phyloP scores from a whole-genome alignment of 495 filamentous ascomycete species.

The Thozetella sp. region DNA sequence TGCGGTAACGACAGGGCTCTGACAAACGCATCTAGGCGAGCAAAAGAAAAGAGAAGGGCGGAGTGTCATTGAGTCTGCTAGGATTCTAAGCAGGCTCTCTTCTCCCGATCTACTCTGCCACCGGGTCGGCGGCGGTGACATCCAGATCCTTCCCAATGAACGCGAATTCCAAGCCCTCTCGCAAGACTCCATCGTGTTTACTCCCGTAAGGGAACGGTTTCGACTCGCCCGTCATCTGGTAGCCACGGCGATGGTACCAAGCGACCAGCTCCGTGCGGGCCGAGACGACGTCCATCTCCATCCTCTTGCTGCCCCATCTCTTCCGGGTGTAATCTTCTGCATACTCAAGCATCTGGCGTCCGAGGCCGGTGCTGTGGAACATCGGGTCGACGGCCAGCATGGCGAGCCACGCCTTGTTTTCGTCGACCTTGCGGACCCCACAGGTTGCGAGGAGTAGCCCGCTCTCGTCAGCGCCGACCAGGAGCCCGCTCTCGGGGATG shows the following conservation, averaged over 20 bases:
- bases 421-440: slow-evolving; percentile 14
- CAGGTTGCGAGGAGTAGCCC: slow-evolving; percentile 23
- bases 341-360: slow-evolving; percentile 29
- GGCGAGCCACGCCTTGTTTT: slow-evolving; percentile 24
- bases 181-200: slow-evolving; percentile 14
- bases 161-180: slow-evolving; percentile 31
- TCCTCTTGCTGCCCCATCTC: slow-evolving; percentile 21
- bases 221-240: slow-evolving; percentile 26
- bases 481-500: slow-evolving; percentile 25
- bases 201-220: slow-evolving; percentile 25
- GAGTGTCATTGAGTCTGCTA: too few species aligned
- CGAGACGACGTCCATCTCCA: slow-evolving; percentile 30
- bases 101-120: too few species aligned
- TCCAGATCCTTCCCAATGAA: slow-evolving; percentile 18
- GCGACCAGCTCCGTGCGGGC: slow-evolving; percentile 28
- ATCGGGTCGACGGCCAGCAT: slow-evolving; percentile 30
- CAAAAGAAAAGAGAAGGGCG: too few species aligned
- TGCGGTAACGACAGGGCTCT: too few species aligned
- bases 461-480: slow-evolving; percentile 19
- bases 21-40: too few species aligned
- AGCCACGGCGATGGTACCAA: slow-evolving; percentile 38
- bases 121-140: too few species aligned
- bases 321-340: slow-evolving; percentile 30
- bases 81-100: too few species aligned
- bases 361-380: slow-evolving; percentile 28